These are phyloP conservation scores for Schizophyllum commune DNA, from an alignment of 1,284 basidiomycete species.

Conservation along the genomic window DNA sequence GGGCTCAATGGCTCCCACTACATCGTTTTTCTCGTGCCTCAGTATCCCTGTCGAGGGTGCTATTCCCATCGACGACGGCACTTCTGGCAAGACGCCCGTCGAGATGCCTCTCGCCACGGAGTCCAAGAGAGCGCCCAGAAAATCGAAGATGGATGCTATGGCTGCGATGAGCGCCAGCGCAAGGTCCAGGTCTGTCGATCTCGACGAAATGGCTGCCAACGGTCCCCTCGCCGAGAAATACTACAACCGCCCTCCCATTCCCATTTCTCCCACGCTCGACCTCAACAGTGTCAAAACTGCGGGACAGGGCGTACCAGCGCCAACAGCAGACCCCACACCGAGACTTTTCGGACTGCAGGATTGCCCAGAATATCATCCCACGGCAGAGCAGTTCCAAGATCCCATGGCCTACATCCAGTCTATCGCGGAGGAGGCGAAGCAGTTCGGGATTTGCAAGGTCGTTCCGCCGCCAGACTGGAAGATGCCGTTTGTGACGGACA, in stretches of 20 bases:
- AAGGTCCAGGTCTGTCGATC: conserved; percentile 41
- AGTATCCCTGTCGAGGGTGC: conserved; percentile 62
- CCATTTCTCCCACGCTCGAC: conserved; percentile 54
- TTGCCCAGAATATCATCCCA: conserved; percentile 88
- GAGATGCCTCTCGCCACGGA: conserved; percentile 26
- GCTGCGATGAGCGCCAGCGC: conserved; percentile 65
- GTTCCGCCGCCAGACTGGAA: conserved; percentile 92
- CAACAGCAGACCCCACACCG: conserved; percentile 15
- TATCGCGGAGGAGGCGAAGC: conserved; percentile 68
- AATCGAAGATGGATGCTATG: conserved; percentile 79
- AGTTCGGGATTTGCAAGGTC: conserved; percentile 94
- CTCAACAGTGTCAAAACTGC: conserved; percentile 63
- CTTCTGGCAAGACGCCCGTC: conserved; percentile 19
- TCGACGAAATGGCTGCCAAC: conserved; percentile 34
- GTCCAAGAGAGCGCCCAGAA: conserved; percentile 67
- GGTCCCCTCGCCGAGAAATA: conserved; percentile 39
- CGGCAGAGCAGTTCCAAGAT: conserved; percentile 85
- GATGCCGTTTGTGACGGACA: conserved; percentile 95
- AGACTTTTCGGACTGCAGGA: conserved; percentile 84
- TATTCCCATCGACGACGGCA: conserved; percentile 39
- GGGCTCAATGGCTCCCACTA: neutral
- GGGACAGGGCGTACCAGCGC: neutral
- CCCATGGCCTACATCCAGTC: conserved; percentile 93
- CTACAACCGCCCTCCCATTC: conserved; percentile 46
- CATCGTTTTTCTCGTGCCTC: conserved; percentile 47